A percentile compares a stretch with the other conserved stretches of the same genome.
Evolutionary conservation across 108 stramenopile genomes (phyloP).

Genomic region (Fistulifera pelliculosa): DNA sequence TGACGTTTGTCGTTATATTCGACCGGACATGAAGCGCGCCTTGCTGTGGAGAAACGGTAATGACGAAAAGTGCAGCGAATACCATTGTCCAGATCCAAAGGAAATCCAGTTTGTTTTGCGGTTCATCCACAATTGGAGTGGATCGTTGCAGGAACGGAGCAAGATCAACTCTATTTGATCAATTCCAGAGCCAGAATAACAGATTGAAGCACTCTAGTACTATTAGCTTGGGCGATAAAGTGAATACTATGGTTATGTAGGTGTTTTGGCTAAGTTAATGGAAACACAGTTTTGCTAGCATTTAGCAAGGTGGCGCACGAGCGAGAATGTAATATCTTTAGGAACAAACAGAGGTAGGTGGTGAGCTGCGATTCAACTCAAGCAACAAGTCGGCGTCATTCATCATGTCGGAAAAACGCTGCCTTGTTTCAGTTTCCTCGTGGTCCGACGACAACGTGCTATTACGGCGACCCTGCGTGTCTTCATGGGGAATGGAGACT

Average conservation of each 20-base stretch:
- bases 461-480: background rate
- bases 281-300: background rate
- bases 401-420: conserved; percentile 1
- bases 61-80: background rate
- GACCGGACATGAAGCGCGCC: background rate
- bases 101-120: conserved; percentile 1
- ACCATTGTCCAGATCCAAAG: background rate
- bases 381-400: conserved; percentile 39
- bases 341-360: background rate
- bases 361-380: conserved; percentile 32
- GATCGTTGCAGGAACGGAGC: background rate
- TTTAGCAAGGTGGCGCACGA: too few relatives aligned
- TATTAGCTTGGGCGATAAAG: too few relatives aligned
- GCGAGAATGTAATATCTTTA: too few relatives aligned
- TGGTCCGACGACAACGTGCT: background rate
- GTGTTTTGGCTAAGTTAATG: too few relatives aligned
- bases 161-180: too few relatives aligned
- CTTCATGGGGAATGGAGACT: background rate
- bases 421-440: background rate
- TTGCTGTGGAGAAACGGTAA: background rate
- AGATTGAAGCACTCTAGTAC: background rate
- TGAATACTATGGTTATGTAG: too few relatives aligned
- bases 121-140: background rate
- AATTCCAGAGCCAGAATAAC: too few relatives aligned
- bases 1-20: background rate